Conservation (phyloP, 257 asterid genomes). For the Scutellaria barbata region DNA sequence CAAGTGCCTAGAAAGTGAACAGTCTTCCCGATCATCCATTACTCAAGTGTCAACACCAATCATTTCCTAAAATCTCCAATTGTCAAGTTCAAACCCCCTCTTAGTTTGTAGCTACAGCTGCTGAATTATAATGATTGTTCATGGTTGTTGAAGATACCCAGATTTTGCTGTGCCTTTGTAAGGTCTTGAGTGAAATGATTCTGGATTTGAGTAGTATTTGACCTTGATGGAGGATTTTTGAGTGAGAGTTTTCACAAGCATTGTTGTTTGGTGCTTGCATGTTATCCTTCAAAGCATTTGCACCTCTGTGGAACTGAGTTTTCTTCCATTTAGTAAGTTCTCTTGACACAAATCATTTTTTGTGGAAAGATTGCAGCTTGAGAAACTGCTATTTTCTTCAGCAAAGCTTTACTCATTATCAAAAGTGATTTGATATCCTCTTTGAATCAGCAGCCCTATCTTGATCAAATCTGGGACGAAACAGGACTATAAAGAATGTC, state of each 20-base stretch:
- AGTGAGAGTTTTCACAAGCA: too few relatives aligned
- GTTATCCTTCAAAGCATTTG: too few relatives aligned
- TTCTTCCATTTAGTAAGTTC: too few relatives aligned
- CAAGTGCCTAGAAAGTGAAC: neutral
- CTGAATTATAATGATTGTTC: neutral
- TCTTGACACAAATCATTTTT: too few relatives aligned
- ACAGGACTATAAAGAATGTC: too few relatives aligned
- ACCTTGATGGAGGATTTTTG: neutral
- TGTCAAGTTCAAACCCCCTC: neutral
- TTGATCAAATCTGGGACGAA: too few relatives aligned
- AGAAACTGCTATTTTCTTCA: too few relatives aligned
- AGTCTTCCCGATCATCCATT: neutral
- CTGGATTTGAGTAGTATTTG: neutral
- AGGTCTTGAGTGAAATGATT: conserved; percentile 12
- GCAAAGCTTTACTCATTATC: neutral
- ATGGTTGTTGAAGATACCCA: conserved; percentile 8
- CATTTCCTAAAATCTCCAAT: neutral
- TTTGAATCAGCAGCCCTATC: neutral
- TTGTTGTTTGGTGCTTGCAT: too few relatives aligned
- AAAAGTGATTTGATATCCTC: conserved; percentile 9
- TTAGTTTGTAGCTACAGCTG: neutral
- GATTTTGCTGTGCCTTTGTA: neutral
- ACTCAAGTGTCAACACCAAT: neutral
- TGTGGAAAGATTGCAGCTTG: too few relatives aligned
- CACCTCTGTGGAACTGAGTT: too few relatives aligned